Base-by-base conservation (phyloP, 176 grass and related monocot species). In the Aegilops sharonensis region DNA sequence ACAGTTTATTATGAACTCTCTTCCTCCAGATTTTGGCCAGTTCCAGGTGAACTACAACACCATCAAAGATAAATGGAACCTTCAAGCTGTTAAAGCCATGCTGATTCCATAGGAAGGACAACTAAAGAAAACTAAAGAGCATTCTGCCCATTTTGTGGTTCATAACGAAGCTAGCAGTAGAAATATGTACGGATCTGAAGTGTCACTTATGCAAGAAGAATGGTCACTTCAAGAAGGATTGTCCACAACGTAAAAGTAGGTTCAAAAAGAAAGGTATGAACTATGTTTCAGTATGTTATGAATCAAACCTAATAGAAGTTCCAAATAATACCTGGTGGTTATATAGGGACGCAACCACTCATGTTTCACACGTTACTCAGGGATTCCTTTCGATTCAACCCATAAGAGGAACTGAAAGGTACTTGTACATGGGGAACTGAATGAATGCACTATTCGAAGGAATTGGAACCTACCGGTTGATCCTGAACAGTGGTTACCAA, bases 41-140 rank as follows among this genome's bases (percentile, higher is more conserved):
- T 82, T 81, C 29, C 14, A 74, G 0, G 61, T 87, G 56, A 81
- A 81, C 21, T 87, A 87, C 2, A 87, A 74, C 9, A 82, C 21
- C 70, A 32, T 75, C 10, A 75, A 83, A 37, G 57, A 83, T 0
- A 88, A 88, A 7, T 67, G 25, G 37, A 88, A 83, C 11, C 31
- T 88, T 68, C 68, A 83, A 2, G 48, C 1, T 40, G 1, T 40
- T 40, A 40, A 40, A 40, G 39, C 8, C 39, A 40, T 40, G 39
- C 2, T 40, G 39, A 40, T 40, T 40, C 39, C 9, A 40, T 8
- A 40, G 39, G 39, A 40, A 9, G 39, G 39, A 40, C 2, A 64
- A 11, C 1, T 68, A 3, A 81, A 48, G 0, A 81, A 82, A 36
- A 9, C 7, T 1, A 68, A 11, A 3, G 12, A 66, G 3, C 43